phyloP scores from a whole-genome alignment of 176 grass and related monocot species.

The Thalia dealbata region DNA sequence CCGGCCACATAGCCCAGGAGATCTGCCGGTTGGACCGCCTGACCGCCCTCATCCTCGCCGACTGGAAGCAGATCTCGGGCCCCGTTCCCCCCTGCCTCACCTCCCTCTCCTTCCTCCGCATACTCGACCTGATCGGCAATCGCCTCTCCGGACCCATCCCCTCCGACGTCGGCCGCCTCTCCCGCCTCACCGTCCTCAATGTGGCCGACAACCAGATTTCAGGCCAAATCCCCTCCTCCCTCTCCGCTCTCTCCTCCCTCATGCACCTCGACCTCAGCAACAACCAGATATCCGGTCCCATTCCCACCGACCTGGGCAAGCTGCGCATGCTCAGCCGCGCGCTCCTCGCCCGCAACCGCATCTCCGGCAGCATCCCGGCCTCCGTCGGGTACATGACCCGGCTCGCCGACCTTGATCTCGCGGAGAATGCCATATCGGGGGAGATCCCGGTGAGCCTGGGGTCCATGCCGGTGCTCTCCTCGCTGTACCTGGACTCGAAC shows the following conservation, averaged over 20 bases:
- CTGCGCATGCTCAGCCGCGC: constrained; percentile 80
- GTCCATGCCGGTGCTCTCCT: constrained; percentile 37
- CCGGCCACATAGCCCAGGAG: constrained; percentile 58
- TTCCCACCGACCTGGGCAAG: constrained; percentile 41
- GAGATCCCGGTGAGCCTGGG: constrained; percentile 43
- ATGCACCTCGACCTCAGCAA: constrained; percentile 88
- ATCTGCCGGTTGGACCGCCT: constrained; percentile 63
- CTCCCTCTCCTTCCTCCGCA: constrained; percentile 51
- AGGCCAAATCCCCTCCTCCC: constrained; percentile 37
- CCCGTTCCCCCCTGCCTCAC: constrained; percentile 61
- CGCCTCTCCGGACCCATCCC: constrained; percentile 61
- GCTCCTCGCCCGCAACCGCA: constrained; percentile 54
- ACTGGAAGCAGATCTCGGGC: constrained; percentile 92
- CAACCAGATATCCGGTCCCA: constrained; percentile 48
- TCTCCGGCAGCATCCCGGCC: constrained; percentile 53
- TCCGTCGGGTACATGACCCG: constrained; percentile 41
- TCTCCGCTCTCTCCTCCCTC: constrained; percentile 38
- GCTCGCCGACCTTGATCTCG: constrained; percentile 83
- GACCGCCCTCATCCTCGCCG: constrained; percentile 61
- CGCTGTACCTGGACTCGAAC: constrained; percentile 65
- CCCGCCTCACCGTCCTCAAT: constrained; percentile 75
- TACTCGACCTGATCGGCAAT: constrained; percentile 79
- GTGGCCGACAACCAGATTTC: constrained; percentile 66
- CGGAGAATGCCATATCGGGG: constrained; percentile 55
- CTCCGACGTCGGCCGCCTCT: constrained; percentile 34